Evolutionary conservation across 2,329 filamentous ascomycete species (phyloP).

Genomic region (Hysterium pulicare): DNA sequence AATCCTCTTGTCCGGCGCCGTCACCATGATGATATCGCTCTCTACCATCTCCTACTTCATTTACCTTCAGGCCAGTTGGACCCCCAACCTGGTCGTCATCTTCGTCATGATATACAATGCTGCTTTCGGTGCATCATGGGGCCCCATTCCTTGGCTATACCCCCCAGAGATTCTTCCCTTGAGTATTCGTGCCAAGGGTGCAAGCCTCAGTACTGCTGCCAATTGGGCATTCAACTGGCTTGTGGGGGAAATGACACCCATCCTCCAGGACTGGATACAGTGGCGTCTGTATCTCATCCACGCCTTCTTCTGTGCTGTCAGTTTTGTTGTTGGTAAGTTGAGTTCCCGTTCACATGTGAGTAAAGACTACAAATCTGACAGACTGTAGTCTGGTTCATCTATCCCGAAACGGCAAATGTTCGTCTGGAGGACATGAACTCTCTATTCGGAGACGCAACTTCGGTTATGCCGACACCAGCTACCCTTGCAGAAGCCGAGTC

Average conservation of each 20-base stretch:
- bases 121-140: conserved; percentile 96
- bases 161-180: conserved; percentile 97
- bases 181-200: conserved; percentile 94
- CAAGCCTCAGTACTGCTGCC: conserved; percentile 89
- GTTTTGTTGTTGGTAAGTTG: conserved; percentile 88
- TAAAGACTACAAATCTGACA: conserved; percentile 20
- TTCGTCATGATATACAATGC: conserved; percentile 99
- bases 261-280: conserved; percentile 85
- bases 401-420: conserved; percentile 94
- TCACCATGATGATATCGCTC: conserved; percentile 84
- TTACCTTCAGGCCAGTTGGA: conserved; percentile 74
- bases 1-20: conserved; percentile 83
- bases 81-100: conserved; percentile 80
- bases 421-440: conserved; percentile 95
- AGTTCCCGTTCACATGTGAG: not conserved
- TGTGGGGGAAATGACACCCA: conserved; percentile 90
- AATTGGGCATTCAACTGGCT: conserved; percentile 99
- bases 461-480: conserved; percentile 74
- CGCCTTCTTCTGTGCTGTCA: conserved; percentile 92
- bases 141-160: conserved; percentile 96
- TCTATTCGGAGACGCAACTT: conserved; percentile 89
- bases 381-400: conserved; percentile 83
- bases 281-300: conserved; percentile 95
- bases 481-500: conserved; percentile 78
- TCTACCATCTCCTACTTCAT: conserved; percentile 94